These are phyloP conservation scores for Hypericum androsaemum DNA, from an alignment of 345 rosid species.

Conservation along the genomic window DNA sequence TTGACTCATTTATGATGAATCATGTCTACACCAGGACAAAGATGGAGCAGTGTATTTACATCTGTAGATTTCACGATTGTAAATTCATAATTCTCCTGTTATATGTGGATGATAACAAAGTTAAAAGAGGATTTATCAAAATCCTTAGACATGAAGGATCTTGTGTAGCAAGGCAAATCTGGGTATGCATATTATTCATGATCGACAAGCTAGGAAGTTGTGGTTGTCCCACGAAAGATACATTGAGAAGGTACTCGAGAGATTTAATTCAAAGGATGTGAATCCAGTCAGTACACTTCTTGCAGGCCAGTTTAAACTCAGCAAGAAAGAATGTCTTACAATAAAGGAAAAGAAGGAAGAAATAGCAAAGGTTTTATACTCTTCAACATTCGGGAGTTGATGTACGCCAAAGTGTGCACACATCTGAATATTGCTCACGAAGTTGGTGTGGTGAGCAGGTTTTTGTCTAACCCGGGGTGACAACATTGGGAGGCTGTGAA, in stretches of 20 bases:
- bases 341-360: background rate
- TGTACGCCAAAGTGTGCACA: slow-evolving; percentile 2
- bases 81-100: background rate
- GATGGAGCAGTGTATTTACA: background rate
- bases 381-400: background rate
- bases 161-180: background rate
- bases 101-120: background rate
- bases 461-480: background rate
- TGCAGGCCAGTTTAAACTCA: background rate
- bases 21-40: background rate
- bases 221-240: slow-evolving; percentile 1
- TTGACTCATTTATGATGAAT: background rate
- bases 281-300: background rate
- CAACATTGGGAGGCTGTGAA: slow-evolving; percentile 3
- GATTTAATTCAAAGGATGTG: background rate
- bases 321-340: background rate
- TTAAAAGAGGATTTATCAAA: background rate
- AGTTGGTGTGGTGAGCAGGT: background rate
- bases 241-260: background rate
- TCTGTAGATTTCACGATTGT: background rate
- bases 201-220: background rate
- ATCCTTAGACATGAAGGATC: background rate
- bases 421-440: background rate
- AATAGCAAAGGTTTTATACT: background rate
- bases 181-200: background rate